These are phyloP conservation scores for Cucumis hystrix DNA, from an alignment of 306 rosid species.

Conservation along the genomic window DNA sequence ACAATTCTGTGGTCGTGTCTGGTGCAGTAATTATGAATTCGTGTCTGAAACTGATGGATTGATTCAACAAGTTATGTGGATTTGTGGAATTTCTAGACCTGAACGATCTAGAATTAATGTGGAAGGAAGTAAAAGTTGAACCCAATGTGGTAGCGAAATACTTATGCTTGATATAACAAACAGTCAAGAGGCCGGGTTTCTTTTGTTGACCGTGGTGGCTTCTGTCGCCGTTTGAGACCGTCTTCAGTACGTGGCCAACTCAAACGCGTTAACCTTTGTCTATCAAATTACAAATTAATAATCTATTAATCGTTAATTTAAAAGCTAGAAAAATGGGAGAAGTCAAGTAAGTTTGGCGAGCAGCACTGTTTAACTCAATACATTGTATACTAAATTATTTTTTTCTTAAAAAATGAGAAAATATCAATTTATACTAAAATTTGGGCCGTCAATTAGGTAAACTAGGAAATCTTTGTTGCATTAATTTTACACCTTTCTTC, in stretches of 20 bases:
- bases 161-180: neutral
- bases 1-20: neutral
- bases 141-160: neutral
- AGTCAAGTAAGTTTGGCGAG: neutral
- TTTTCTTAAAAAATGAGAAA: no score
- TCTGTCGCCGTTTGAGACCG: neutral
- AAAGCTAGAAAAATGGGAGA: neutral
- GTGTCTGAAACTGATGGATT: neutral
- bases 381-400: no score
- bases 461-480: no score
- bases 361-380: no score
- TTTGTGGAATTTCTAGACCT: neutral
- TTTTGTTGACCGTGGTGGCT: neutral
- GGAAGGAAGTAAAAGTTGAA: neutral
- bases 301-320: neutral
- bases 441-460: no score
- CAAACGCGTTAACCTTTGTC: neutral
- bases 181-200: neutral
- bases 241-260: neutral
- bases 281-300: neutral
- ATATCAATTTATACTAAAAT: no score
- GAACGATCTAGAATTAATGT: neutral
- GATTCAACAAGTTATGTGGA: neutral
- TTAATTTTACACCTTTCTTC: no score
- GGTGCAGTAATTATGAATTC: no score